Conservation (phyloP, 1,284 basidiomycete genomes). For the Pseudozyma hubeiensis region DNA sequence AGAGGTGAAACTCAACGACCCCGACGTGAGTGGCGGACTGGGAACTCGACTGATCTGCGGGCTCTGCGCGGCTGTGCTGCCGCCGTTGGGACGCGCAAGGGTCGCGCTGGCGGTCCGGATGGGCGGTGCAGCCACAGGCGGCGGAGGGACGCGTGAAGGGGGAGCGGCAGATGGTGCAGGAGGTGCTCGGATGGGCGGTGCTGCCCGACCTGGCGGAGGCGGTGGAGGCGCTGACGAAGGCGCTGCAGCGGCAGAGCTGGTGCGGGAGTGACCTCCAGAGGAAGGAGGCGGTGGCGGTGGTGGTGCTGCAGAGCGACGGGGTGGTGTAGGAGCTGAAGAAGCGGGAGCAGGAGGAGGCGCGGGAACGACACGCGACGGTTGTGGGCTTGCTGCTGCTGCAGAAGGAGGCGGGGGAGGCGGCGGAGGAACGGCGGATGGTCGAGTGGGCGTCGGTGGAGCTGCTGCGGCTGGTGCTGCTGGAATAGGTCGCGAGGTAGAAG, state of each 20-base stretch:
- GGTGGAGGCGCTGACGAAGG: slow-evolving; percentile 69
- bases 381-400: slow-evolving; percentile 6
- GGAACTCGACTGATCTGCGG: slow-evolving; percentile 27
- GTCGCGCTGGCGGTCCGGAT: slow-evolving; percentile 49
- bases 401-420: slow-evolving; percentile 16
- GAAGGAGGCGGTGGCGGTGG: slow-evolving; percentile 76
- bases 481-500: slow-evolving; percentile 19
- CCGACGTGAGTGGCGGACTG: slow-evolving; percentile 34
- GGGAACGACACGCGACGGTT: slow-evolving; percentile 25
- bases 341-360: slow-evolving; percentile 26
- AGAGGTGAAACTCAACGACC: slow-evolving; percentile 36
- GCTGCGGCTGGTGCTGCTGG: slow-evolving; percentile 11
- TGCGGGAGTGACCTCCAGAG: slow-evolving; percentile 38
- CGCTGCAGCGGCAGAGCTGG: slow-evolving; percentile 12
- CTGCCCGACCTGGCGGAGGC: slow-evolving; percentile 80
- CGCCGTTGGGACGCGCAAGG: slow-evolving; percentile 30
- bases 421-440: slow-evolving; percentile 24
- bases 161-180: slow-evolving; percentile 72
- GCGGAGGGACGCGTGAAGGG: slow-evolving; percentile 75
- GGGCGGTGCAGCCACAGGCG: slow-evolving; percentile 71
- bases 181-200: slow-evolving; percentile 77
- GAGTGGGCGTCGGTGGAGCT: slow-evolving; percentile 15
- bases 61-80: background rate
- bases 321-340: slow-evolving; percentile 30
- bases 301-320: slow-evolving; percentile 85